Evolutionary conservation across 495 filamentous ascomycete genomes (phyloP), one percentile per base, ranked within the genome.

Genomic region (Mycothermus thermophilus): DNA sequence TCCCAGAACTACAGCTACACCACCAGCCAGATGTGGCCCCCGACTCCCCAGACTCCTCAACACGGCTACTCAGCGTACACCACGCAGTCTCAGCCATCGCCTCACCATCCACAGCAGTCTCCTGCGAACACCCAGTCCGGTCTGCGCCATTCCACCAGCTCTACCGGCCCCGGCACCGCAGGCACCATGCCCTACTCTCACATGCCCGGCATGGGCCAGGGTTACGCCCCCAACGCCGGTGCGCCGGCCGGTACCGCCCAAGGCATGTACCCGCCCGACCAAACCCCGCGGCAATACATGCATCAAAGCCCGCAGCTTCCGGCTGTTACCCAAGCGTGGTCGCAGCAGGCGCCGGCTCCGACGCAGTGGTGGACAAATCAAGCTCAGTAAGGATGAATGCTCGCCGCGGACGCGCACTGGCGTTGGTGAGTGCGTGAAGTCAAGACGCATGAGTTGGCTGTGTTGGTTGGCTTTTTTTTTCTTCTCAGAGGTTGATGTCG

Each of bases 221-320:
- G 63, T 29, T 67, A 67, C 40, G 50, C 60, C 31, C 45, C 70
- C 23, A 54, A 59, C 29, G 47, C 69, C 21, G 54, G n/a, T n/a
- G n/a, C n/a, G n/a, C n/a, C n/a, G n/a, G n/a, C n/a, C n/a, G n/a
- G n/a, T n/a, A n/a, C 62, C 12, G 59, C 57, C 27, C 65, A 72
- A 51, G 65, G 61, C 34, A 72, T 78, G 50, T 77, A 77, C 39
- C 57, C 62, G 28, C 55, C 64, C 3, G 71, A 72, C 27, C 71
- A 70, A 48, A 71, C 63, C 4, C 66, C 71, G 13, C 70, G 74
- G 26, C 74, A 77, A 46, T 79, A 75, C 48, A 63, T 76, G 63
- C 66, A 65, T 18, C 63, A 63, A 23, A 59, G 54, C 35, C 48
- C 56, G 7, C 47, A 54, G 1, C 45, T 52, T 12, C 63, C 62